These are phyloP conservation scores for Colletotrichum sansevieriae DNA, from an alignment of 2,329 filamentous ascomycete species.

Conservation along the genomic window DNA sequence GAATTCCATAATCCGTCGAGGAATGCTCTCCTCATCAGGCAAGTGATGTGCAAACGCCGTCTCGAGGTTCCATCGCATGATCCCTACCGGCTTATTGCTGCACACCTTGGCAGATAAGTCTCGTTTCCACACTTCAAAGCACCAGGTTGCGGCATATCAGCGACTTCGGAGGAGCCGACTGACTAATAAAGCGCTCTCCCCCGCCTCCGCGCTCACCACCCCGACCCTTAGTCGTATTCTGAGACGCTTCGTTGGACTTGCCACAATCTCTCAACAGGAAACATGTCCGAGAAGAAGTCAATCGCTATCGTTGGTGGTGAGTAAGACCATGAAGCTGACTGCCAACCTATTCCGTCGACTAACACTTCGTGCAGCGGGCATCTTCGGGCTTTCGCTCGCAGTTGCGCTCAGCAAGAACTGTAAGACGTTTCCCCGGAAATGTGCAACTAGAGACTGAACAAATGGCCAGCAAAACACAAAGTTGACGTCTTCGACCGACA, in stretches of 20 bases:
- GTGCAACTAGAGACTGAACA: background rate
- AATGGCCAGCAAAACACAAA: slow-evolving; percentile 7
- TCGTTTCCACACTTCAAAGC: background rate
- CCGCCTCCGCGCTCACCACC: slow-evolving; percentile 6
- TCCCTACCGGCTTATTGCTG: background rate
- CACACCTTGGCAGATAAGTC: slow-evolving; percentile 9
- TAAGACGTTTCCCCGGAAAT: slow-evolving; percentile 18
- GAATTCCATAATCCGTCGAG: background rate
- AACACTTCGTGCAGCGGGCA: slow-evolving; percentile 40
- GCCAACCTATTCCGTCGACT: background rate
- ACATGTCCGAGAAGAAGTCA: slow-evolving; percentile 23
- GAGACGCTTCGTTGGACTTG: background rate
- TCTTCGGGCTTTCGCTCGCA: slow-evolving; percentile 46
- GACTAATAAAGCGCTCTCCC: slow-evolving; percentile 10
- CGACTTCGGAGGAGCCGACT: slow-evolving; percentile 15
- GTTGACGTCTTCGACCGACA: slow-evolving; percentile 45
- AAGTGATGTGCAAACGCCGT: background rate
- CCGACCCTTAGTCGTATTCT: background rate
- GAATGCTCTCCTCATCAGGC: background rate
- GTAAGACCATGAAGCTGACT: background rate
- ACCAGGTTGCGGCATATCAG: background rate
- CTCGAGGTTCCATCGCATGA: background rate
- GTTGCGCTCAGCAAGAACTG: slow-evolving; percentile 44
- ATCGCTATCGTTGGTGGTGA: slow-evolving; percentile 30
- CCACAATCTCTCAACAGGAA: background rate